These are phyloP conservation scores for Chaetomiaceae sp. DNA, from an alignment of 2,329 filamentous ascomycete genomes.

Conservation along the genomic window DNA sequence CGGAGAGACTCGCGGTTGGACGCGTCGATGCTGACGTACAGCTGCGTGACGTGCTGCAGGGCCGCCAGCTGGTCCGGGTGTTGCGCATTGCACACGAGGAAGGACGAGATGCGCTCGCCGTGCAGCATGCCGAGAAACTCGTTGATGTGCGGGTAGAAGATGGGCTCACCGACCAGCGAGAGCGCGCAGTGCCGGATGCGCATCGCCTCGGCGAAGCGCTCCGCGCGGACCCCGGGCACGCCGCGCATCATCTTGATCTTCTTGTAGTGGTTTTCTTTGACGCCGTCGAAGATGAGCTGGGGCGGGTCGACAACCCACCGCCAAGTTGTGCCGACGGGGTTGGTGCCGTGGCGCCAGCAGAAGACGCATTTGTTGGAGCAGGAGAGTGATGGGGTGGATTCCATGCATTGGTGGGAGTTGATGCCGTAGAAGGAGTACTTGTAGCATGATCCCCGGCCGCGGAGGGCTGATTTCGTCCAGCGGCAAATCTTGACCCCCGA, in stretches of 20 bases:
- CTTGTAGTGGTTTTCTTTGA: slow-evolving; percentile 88
- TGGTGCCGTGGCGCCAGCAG: slow-evolving; percentile 97
- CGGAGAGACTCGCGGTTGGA: slow-evolving; percentile 83
- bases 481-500: slow-evolving; percentile 97
- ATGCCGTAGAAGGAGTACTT: slow-evolving; percentile 98
- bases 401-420: slow-evolving; percentile 95
- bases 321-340: slow-evolving; percentile 95
- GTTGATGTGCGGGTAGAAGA: slow-evolving; percentile 98
- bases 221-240: slow-evolving; percentile 85
- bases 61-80: slow-evolving; percentile 85
- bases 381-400: slow-evolving; percentile 89
- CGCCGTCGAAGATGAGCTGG: slow-evolving; percentile 81
- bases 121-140: slow-evolving; percentile 83
- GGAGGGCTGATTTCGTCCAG: slow-evolving; percentile 95
- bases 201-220: slow-evolving; percentile 90
- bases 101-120: slow-evolving; percentile 80
- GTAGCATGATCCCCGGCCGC: slow-evolving; percentile 92
- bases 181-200: slow-evolving; percentile 89
- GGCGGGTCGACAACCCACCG: slow-evolving; percentile 92
- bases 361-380: slow-evolving; percentile 99
- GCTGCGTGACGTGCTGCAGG: slow-evolving; percentile 81
- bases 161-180: slow-evolving; percentile 91
- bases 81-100: slow-evolving; percentile 95
- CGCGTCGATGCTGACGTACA: slow-evolving; percentile 95
- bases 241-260: slow-evolving; percentile 98